Base-by-base conservation (phyloP, 768 basidiomycete species). In the Termitomyces sp. region DNA sequence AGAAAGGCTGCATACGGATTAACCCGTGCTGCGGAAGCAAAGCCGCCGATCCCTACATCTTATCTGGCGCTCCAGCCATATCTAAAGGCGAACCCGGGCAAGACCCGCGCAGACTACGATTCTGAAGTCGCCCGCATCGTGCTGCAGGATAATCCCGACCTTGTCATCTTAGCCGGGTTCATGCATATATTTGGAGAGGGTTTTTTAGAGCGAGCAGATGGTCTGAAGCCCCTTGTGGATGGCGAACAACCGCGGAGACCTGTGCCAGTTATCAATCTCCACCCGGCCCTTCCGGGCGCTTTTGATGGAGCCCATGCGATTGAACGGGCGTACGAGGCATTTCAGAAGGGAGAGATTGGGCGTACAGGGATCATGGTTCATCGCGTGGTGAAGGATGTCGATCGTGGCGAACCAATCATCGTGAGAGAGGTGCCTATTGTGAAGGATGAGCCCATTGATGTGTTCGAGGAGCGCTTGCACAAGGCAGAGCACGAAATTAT, bases 161-260 rank as follows among this genome's bases (percentile, higher is more conserved):
- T 96, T 26, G 82, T 98, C 49, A 90, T 98, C 7, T 79, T 98
- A n/a, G 97, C 96, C 0, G 97, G 97, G 0, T 99, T 94, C 92
- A 98, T 99, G 96, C 95, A 98, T 66, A 92, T 98, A 65, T 79
- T 98, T 58, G 85, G 87, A 57, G 87, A 91, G 53, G 75, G 74
- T 0, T 98, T 98, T 70, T 71, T 98, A 58, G 82, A 91, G 20
- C 76, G 84, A 33, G 68, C 92, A 52, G 75, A 79, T 49, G 81
- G 81, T 7, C 65, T 71, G 18, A 69, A 69, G 53, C 62, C 63
- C 0, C 64, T 73, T 35, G 70, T 70, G 1, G 76, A 71, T 8
- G 75, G 72, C 48, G 71, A 72, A 53, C 72, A 67, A 52, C 65
- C 68, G 16, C 57, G 61, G 26, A 63, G 56, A 33, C 66, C 71